A percentile compares a stretch with the other conserved stretches of the same genome.
Evolutionary conservation across 1,284 basidiomycete genomes (phyloP).

Genomic region (Gymnopus androsaceus): DNA sequence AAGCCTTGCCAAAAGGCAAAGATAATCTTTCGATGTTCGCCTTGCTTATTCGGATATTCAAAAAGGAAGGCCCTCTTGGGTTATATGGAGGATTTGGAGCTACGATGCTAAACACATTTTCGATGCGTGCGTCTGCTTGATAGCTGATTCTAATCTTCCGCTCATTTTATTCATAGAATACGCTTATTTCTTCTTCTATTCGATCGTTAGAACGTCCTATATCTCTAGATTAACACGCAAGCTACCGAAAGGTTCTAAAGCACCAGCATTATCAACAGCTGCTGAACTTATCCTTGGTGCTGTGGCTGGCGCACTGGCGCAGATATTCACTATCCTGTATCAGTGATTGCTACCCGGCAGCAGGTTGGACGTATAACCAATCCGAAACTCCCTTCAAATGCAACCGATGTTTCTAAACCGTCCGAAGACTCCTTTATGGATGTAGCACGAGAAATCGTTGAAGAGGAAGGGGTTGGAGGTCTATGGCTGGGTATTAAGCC

Average conservation of each 20-base stretch:
- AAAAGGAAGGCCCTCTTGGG: slow-evolving; percentile 78
- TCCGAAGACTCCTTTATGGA: slow-evolving; percentile 72
- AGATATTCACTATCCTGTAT: slow-evolving; percentile 99
- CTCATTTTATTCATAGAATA: slow-evolving; percentile 66
- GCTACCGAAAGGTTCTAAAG: slow-evolving; percentile 56
- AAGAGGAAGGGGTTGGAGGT: slow-evolving; percentile 90
- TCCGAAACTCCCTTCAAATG: slow-evolving; percentile 10
- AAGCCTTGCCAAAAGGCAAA: slow-evolving; percentile 65
- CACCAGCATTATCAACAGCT: slow-evolving; percentile 70
- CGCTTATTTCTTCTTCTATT: slow-evolving; percentile 99
- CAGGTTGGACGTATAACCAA: slow-evolving; percentile 67
- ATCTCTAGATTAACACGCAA: slow-evolving; percentile 65
- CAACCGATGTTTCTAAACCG: neutral
- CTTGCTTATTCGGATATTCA: slow-evolving; percentile 71
- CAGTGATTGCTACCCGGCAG: slow-evolving; percentile 96
- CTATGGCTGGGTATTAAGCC: slow-evolving; percentile 96
- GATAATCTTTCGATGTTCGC: slow-evolving; percentile 63
- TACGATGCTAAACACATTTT: slow-evolving; percentile 99
- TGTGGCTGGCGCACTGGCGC: slow-evolving; percentile 89
- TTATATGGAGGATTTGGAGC: slow-evolving; percentile 94
- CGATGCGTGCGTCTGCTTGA: slow-evolving; percentile 72
- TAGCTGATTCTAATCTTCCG: neutral
- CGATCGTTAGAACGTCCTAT: slow-evolving; percentile 84
- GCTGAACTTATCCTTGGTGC: slow-evolving; percentile 90
- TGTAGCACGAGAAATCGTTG: slow-evolving; percentile 85